phyloP scores from a whole-genome alignment of 2,329 filamentous ascomycete genomes.

The Scytalidium lignicola region DNA sequence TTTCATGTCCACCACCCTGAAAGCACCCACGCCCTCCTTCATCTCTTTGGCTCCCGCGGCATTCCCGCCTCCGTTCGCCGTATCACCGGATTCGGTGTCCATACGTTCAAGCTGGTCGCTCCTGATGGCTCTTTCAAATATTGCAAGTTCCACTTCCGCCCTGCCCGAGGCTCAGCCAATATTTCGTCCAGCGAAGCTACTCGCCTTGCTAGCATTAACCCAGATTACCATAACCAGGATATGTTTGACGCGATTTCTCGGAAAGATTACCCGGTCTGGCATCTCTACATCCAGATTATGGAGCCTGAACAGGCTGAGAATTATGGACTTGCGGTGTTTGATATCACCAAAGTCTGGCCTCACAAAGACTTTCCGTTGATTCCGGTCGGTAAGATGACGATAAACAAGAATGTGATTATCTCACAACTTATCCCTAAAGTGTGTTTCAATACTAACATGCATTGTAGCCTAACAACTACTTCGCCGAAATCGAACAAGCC shows the following conservation, averaged over 20 bases:
- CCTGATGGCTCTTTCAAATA: conserved; percentile 43
- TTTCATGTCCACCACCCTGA: conserved; percentile 40
- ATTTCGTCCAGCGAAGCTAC: conserved; percentile 33
- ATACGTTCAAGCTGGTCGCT: conserved; percentile 43
- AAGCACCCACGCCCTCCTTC: conserved; percentile 45
- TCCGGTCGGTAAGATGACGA: conserved; percentile 43
- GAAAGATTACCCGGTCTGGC: conserved; percentile 45
- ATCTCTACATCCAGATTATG: conserved; percentile 49
- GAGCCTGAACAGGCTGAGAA: conserved; percentile 43
- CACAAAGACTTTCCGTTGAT: conserved; percentile 43
- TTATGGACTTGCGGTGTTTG: conserved; percentile 46
- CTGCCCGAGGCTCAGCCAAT: conserved; percentile 40
- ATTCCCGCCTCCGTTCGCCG: conserved; percentile 41
- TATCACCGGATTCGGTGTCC: conserved; percentile 41
- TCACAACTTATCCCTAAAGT: background rate
- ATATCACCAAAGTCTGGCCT: conserved; percentile 52
- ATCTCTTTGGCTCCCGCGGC: conserved; percentile 44
- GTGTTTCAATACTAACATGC: background rate
- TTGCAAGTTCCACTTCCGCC: conserved; percentile 44
- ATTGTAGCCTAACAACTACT: conserved; percentile 51
- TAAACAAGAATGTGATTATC: conserved; percentile 41
- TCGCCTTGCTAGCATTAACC: conserved; percentile 29
- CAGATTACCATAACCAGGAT: conserved; percentile 33
- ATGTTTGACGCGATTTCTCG: conserved; percentile 39
- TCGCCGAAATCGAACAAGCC: conserved; percentile 62